These are phyloP conservation scores for Trametes elegans DNA, from an alignment of 768 basidiomycete genomes.

Conservation along the genomic window DNA sequence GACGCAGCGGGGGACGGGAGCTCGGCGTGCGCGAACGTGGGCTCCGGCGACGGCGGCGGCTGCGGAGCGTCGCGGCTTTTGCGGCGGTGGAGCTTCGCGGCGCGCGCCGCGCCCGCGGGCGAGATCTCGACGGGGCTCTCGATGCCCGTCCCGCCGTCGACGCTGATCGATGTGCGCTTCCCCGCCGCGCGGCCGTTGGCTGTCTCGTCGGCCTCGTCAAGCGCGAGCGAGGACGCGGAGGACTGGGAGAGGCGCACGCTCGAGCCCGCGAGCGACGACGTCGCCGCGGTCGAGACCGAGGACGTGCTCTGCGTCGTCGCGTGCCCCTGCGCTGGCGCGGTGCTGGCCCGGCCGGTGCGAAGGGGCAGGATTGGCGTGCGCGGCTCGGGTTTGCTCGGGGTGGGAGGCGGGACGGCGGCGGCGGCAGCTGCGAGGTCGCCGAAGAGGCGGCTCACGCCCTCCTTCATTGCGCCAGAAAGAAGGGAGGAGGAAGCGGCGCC, in stretches of 20 bases:
- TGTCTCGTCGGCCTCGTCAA: constrained; percentile 29
- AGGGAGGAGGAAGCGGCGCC: constrained; percentile 30
- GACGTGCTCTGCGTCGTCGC: constrained; percentile 31
- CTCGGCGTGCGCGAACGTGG: no score
- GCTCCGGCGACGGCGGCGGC: constrained; percentile 1
- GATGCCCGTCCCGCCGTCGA: constrained; percentile 14
- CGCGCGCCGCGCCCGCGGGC: constrained; percentile 16
- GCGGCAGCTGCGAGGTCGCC: constrained; percentile 33
- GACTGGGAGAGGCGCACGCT: constrained; percentile 44
- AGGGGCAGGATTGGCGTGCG: constrained; percentile 10
- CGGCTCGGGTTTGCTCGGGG: constrained; percentile 17
- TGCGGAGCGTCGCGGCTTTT: constrained; percentile 29
- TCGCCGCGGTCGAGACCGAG: constrained; percentile 30
- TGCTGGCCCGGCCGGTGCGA: constrained; percentile 13
- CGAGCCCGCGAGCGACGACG: constrained; percentile 24
- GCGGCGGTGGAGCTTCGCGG: constrained; percentile 28
- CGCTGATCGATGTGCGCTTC: constrained; percentile 18
- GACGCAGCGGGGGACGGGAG: constrained; percentile 26
- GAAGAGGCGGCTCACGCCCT: constrained; percentile 59
- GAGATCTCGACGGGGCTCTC: constrained; percentile 22
- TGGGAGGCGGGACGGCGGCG: no score
- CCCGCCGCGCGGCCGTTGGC: constrained; percentile 37
- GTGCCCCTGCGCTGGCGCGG: no score
- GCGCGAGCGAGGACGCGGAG: constrained; percentile 45
- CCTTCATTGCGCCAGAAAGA: constrained; percentile 41